A percentile compares a stretch with the other conserved stretches of the same genome.
These are phyloP conservation scores for Talaromyces proteolyticus DNA, from an alignment of 495 filamentous ascomycete species.

Conservation along the genomic window DNA sequence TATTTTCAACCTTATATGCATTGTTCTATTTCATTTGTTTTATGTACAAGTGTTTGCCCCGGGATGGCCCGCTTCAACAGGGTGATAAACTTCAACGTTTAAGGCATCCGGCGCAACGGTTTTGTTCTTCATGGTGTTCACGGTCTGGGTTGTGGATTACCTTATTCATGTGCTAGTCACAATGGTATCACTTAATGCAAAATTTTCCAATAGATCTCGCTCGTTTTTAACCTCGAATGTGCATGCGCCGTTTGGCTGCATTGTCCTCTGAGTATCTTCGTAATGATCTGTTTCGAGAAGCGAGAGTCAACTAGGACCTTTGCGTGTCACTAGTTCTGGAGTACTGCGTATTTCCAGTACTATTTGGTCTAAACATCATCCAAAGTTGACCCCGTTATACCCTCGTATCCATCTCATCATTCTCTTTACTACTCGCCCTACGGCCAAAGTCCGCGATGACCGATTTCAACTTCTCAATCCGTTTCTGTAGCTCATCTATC, in stretches of 20 bases:
- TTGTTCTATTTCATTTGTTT: not conserved
- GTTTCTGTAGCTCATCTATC: constrained; percentile 67
- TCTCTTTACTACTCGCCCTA: constrained; percentile 15
- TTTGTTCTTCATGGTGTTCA: not conserved
- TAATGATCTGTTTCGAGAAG: too few relatives aligned
- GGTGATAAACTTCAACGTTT: constrained; percentile 4
- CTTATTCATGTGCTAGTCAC: not conserved
- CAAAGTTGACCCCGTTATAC: not conserved
- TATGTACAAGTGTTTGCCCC: not conserved
- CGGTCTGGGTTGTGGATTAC: not conserved
- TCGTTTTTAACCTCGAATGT: not conserved
- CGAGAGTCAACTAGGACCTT: too few relatives aligned
- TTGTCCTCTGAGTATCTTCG: too few relatives aligned
- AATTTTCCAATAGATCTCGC: not conserved
- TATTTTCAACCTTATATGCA: not conserved
- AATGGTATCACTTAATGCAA: not conserved
- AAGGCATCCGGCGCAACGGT: not conserved
- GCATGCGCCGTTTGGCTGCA: not conserved
- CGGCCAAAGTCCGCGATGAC: constrained; percentile 43
- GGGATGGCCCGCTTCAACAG: constrained; percentile 6
- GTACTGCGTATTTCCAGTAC: too few relatives aligned
- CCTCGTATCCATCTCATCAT: constrained; percentile 3
- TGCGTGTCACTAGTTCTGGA: too few relatives aligned
- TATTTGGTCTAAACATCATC: too few relatives aligned
- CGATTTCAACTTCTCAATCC: constrained; percentile 51